Evolutionary conservation across 805 yeast species (phyloP).

Genomic region (Spathaspora gorwiae): DNA sequence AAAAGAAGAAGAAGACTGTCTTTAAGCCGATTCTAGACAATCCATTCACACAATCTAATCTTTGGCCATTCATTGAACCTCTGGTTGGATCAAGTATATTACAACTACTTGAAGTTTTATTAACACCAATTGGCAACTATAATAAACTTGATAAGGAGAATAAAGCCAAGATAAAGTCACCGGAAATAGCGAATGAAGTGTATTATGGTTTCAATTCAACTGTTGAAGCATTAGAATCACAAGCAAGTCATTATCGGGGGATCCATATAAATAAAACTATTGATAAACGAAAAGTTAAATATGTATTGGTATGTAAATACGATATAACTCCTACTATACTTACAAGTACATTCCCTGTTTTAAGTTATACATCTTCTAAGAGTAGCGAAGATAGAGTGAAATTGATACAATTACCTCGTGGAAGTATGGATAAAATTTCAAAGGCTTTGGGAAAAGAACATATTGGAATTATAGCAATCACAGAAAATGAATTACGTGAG

Average conservation of each 20-base stretch:
- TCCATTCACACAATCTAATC: constrained; percentile 49
- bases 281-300: constrained; percentile 8
- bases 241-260: constrained; percentile 21
- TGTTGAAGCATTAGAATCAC: constrained; percentile 42
- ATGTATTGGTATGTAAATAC: constrained; percentile 58
- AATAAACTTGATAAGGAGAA: constrained; percentile 8
- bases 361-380: constrained; percentile 43
- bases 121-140: constrained; percentile 29
- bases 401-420: constrained; percentile 57
- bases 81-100: constrained; percentile 32
- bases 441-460: constrained; percentile 22
- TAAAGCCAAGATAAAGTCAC: constrained; percentile 13
- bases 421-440: constrained; percentile 28
- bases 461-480: constrained; percentile 31
- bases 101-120: constrained; percentile 28
- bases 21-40: constrained; percentile 63
- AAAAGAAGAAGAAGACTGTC: constrained; percentile 49
- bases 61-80: constrained; percentile 41
- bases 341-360: constrained; percentile 53
- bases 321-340: constrained; percentile 50
- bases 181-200: constrained; percentile 19
- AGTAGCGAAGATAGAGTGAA: constrained; percentile 37
- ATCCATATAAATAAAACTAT: not conserved
- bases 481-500: constrained; percentile 17
- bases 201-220: constrained; percentile 55